Base-by-base conservation (phyloP, 371 early-diverging fungal genomes). In the Phascolomyces articulosus region DNA sequence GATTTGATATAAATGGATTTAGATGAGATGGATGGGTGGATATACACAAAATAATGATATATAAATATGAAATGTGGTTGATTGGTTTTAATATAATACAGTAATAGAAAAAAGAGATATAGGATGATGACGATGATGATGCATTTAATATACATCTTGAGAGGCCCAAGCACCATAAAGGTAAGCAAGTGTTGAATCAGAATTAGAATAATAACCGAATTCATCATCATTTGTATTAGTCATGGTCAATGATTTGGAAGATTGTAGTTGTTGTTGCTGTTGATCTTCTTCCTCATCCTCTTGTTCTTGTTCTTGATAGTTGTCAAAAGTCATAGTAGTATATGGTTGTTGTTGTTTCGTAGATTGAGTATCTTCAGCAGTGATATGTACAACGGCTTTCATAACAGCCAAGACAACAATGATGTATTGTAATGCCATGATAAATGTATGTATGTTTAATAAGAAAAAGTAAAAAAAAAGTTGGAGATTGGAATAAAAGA, bases 361-460 rank as follows among this genome's bases (percentile, higher is more conserved):
- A 0, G 51, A 7, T 51, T n/a, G n/a, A n/a, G n/a, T 21, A n/a
- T 51, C 51, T 51, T 51, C 51, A 24, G 51, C 23, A 51, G 51
- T 51, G 23, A 51, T 51, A 24, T 51, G 51, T 20, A 51, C 51
- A 23, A 51, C 51, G 23, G 51, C 51, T n/a, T 51, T 51, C 51
- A 51, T 20, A n/a, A 51, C 24, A n/a, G 51, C 51, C 23, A 51
- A 24, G 0, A 51, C 11, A 20, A 23, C 51, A 24, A 51, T 51
- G 24, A 51, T 51, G 23, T 51, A 51, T 8, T 51, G 51, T n/a
- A 51, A 24, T 51, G 51, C 51, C 51, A 51, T 51, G 23, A n/a
- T 51, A 34, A 34, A 9, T 34, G 1, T 20, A 23, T 51, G 51
- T 51, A 44, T 4, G 8, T 18, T 8, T 44, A 13, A 16, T 18